Percentiles rank a stretch among this genome's conserved stretches.
Evolutionary conservation across 2,329 filamentous ascomycete species (phyloP).

Genomic region (Penicillium concentricum): DNA sequence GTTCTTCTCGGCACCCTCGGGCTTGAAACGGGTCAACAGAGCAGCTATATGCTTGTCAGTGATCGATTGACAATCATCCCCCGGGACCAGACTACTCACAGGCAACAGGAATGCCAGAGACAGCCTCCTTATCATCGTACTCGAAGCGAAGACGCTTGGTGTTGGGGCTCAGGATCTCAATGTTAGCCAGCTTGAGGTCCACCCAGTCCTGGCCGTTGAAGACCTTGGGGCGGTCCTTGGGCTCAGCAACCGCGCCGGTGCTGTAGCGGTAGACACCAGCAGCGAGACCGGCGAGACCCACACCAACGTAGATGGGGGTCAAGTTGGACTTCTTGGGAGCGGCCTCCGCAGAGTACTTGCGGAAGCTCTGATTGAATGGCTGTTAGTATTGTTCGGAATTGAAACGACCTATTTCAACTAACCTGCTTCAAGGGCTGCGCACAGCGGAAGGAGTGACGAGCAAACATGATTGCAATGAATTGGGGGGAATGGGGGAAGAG

Average conservation of each 20-base stretch:
- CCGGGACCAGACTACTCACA: slow-evolving; percentile 50
- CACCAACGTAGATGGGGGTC: slow-evolving; percentile 54
- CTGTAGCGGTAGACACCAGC: slow-evolving; percentile 58
- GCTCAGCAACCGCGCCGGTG: slow-evolving; percentile 31
- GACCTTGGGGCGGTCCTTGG: slow-evolving; percentile 47
- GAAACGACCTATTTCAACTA: slow-evolving; percentile 30
- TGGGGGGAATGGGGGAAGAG: slow-evolving; percentile 5
- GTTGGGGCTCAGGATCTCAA: slow-evolving; percentile 86
- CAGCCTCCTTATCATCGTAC: slow-evolving; percentile 77
- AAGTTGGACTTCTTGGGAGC: slow-evolving; percentile 54
- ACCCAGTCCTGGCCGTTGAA: slow-evolving; percentile 88
- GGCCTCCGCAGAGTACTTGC: slow-evolving; percentile 69
- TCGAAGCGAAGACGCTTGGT: slow-evolving; percentile 90
- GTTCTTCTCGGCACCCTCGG: slow-evolving; percentile 76
- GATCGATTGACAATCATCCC: neutral
- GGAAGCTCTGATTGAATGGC: slow-evolving; percentile 54
- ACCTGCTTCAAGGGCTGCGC: slow-evolving; percentile 67
- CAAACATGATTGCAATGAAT: slow-evolving; percentile 59
- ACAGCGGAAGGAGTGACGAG: slow-evolving; percentile 63
- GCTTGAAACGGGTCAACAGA: slow-evolving; percentile 88
- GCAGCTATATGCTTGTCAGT: slow-evolving; percentile 53
- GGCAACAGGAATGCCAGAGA: slow-evolving; percentile 77
- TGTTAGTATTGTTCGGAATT: neutral
- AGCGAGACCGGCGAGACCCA: slow-evolving; percentile 46
- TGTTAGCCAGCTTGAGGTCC: slow-evolving; percentile 72